A percentile compares a stretch with the other conserved stretches of the same genome.
Conservation (phyloP, 768 basidiomycete species). For the Paxillus rubicundulus region DNA sequence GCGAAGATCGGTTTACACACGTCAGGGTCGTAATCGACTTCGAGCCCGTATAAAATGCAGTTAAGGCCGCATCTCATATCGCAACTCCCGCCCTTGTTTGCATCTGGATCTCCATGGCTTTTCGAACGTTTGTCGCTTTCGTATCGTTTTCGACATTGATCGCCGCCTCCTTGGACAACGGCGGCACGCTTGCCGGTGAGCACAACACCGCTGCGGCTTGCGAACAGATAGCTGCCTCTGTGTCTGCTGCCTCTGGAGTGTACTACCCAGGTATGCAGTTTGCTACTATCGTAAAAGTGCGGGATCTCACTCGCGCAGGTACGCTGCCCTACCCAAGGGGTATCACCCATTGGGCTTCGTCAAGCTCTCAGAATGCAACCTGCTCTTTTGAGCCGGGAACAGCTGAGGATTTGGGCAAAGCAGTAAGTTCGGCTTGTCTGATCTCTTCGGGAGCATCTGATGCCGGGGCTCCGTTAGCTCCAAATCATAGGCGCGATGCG, state of each 20-base stretch:
- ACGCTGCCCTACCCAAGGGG: conserved; percentile 35
- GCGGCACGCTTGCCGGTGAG: neutral
- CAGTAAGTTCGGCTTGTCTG: conserved; percentile 32
- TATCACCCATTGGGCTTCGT: conserved; percentile 47
- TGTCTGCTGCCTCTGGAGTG: conserved; percentile 46
- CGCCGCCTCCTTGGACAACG: neutral
- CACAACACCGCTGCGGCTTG: conserved; percentile 19
- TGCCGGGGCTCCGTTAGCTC: conserved; percentile 1
- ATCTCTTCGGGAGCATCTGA: neutral
- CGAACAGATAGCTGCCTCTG: conserved; percentile 33
- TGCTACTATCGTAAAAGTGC: neutral
- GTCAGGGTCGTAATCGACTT: neutral
- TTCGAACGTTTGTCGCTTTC: neutral
- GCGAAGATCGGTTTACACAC: neutral
- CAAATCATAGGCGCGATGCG: conserved; percentile 40
- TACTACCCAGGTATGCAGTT: conserved; percentile 40
- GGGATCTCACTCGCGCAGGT: neutral
- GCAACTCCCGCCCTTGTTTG: neutral
- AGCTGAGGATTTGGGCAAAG: conserved; percentile 46
- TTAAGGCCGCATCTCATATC: neutral
- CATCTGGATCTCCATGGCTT: neutral
- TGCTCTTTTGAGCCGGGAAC: conserved; percentile 62
- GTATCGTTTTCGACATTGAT: neutral
- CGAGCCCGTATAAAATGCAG: neutral
- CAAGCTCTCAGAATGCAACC: conserved; percentile 43